Evolutionary conservation across 768 basidiomycete genomes (phyloP).

Genomic region (Rhodotorula sphaerocarpa): DNA sequence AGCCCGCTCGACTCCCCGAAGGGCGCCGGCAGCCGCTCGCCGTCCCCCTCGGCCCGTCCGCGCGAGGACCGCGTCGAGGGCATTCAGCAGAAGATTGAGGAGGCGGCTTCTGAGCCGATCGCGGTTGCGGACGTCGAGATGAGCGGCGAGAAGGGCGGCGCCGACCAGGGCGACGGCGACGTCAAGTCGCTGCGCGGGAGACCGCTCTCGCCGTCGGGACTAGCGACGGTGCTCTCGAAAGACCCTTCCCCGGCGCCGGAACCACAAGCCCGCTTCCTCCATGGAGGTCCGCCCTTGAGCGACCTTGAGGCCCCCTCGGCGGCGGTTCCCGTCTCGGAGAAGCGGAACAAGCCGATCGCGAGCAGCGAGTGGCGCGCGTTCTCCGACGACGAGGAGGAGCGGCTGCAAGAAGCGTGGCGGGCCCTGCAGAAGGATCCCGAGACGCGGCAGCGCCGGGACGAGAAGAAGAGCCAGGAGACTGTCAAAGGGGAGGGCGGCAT

Average conservation of each 20-base stretch:
- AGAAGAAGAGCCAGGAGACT: neutral
- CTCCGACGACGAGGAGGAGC: conserved; percentile 31
- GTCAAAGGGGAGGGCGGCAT: neutral
- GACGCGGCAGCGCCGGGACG: neutral
- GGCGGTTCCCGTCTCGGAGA: neutral
- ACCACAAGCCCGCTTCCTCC: conserved; percentile 6
- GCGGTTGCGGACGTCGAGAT: neutral
- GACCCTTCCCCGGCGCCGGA: neutral
- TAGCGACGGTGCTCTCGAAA: conserved; percentile 10
- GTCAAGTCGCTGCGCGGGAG: neutral
- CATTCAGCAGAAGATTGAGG: neutral
- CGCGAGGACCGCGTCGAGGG: neutral
- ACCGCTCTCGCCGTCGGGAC: conserved; percentile 1
- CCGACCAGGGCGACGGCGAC: neutral
- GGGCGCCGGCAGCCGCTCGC: neutral
- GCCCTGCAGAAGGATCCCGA: neutral
- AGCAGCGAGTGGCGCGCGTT: conserved; percentile 27
- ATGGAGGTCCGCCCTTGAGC: conserved; percentile 25
- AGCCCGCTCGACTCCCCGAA: conserved; percentile 18
- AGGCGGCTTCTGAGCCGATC: neutral
- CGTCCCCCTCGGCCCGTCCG: neutral
- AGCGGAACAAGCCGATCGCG: conserved; percentile 8
- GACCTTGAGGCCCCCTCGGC: conserved; percentile 27
- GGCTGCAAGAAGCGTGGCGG: conserved; percentile 12
- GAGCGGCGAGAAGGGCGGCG: neutral